Percentiles rank a stretch among this genome's conserved stretches.
Evolutionary conservation across 495 filamentous ascomycete genomes (phyloP).

Genomic region (Podospora pseudocomata): DNA sequence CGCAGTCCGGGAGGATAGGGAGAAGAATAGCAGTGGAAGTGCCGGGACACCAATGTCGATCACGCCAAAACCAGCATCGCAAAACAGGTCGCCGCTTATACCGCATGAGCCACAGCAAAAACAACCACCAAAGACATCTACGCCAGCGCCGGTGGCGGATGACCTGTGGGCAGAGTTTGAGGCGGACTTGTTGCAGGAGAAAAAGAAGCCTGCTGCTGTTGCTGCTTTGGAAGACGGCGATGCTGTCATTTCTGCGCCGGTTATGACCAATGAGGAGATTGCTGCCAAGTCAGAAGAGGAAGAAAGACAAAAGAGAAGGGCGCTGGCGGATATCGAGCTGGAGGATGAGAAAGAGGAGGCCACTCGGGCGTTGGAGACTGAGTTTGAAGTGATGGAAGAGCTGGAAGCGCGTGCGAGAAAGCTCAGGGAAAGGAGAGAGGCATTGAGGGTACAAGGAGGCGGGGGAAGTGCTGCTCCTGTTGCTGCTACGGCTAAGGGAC

Average conservation of each 20-base stretch:
- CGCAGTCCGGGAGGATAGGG: constrained; percentile 20
- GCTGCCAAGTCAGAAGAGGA: constrained; percentile 63
- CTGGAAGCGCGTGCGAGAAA: constrained; percentile 75
- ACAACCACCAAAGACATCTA: constrained; percentile 15
- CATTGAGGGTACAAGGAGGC: constrained; percentile 37
- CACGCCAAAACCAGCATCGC: constrained; percentile 28
- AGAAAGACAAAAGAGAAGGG: constrained; percentile 55
- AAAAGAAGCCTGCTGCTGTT: constrained; percentile 17
- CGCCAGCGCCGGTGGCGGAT: constrained; percentile 57
- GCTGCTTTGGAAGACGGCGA: constrained; percentile 29
- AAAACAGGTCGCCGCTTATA: constrained; percentile 40
- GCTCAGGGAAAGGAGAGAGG: constrained; percentile 66
- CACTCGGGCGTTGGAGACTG: constrained; percentile 71
- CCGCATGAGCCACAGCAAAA: constrained; percentile 25
- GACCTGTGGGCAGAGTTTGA: constrained; percentile 91
- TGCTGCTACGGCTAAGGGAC: constrained; percentile 23
- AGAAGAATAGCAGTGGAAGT: constrained; percentile 1
- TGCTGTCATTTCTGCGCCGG: constrained; percentile 67
- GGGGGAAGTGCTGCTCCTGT: constrained; percentile 10
- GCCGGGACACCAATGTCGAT: constrained; percentile 32
- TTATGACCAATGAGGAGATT: constrained; percentile 67
- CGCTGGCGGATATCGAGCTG: constrained; percentile 52
- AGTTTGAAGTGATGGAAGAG: constrained; percentile 93
- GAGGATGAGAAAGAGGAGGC: constrained; percentile 84
- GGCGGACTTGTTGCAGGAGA: constrained; percentile 64